Conservation (phyloP, 2,329 filamentous ascomycete species). For the Diaporthe sp. region DNA sequence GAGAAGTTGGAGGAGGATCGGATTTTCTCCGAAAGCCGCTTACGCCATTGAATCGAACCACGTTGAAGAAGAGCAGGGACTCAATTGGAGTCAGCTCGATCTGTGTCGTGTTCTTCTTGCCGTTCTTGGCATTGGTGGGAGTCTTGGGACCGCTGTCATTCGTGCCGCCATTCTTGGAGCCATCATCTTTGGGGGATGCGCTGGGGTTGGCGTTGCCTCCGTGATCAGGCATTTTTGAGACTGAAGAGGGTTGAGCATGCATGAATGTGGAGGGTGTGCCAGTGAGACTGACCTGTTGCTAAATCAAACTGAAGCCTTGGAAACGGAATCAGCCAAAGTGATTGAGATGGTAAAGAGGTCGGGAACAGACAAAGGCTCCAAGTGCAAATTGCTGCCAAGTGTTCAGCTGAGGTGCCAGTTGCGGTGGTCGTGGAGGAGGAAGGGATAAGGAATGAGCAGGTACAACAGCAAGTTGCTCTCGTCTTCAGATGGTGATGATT, state of each 20-base stretch:
- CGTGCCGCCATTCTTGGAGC: neutral
- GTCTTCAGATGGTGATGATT: neutral
- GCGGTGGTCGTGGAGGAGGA: neutral
- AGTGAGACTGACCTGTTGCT: neutral
- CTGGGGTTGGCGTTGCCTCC: too few species aligned
- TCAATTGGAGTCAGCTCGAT: slow-evolving; percentile 26
- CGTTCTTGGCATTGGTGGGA: neutral
- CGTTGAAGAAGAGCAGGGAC: slow-evolving; percentile 32
- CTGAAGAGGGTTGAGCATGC: neutral
- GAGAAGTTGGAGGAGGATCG: neutral
- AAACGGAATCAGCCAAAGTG: neutral
- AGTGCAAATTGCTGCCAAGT: neutral
- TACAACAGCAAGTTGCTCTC: neutral
- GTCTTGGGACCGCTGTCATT: neutral
- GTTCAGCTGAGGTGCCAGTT: neutral
- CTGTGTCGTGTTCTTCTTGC: neutral
- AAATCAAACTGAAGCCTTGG: neutral
- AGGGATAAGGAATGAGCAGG: neutral
- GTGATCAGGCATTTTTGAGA: neutral
- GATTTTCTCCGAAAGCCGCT: neutral
- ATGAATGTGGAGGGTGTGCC: neutral
- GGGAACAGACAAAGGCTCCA: neutral
- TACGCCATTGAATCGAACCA: slow-evolving; percentile 28
- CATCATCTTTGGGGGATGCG: too few species aligned
- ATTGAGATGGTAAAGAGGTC: neutral